Base-by-base conservation (phyloP, 169 alveolate genomes). In the Plasmodium fragile region DNA sequence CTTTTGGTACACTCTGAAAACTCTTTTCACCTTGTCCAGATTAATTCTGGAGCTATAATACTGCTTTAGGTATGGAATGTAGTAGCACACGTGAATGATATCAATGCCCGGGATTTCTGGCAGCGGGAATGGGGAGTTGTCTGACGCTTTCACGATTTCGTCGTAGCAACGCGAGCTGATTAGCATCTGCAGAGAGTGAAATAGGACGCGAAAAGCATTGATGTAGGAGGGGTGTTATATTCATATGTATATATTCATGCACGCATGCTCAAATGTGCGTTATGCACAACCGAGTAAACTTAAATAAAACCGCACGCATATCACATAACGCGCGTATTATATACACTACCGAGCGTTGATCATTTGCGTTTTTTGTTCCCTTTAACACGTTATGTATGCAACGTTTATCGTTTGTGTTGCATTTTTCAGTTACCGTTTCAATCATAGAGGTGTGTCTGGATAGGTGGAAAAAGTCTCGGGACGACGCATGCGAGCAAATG, bases 161-260 rank as follows among this genome's bases (percentile, higher is more conserved):
- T 92, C 95, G 72, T 92, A 82, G 32, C 96, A 94, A 11, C 94
- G 94, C n/a, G 95, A 59, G 81, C 94, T 94, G 36, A 90, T 92
- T 71, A 94, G 65, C 81, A 85, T 80, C 96, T 94, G 92, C 25
- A 25, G 71, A 18, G 36, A 39, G 49, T 39, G 39, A 55, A 81
- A 49, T 6, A 43, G 32, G 71, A 22, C 55, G 18, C n/a, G n/a
- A n/a, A n/a, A n/a, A n/a, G n/a, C n/a, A n/a, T n/a, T n/a, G n/a
- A n/a, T n/a, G n/a, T n/a, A n/a, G n/a, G 18, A 72, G 13, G 32
- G 36, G 22, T 39, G n/a, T n/a, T n/a, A n/a, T 59, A 69, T 13
- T 36, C 34, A 39, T 41, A 39, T 65, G 55, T 73, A 49, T 18
- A 39, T 41, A 39, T 65, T 41, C 55, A 49, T 18, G 32, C 69